Evolutionary conservation across 495 filamentous ascomycete genomes (phyloP).

Genomic region (Lophiostoma macrostomum): DNA sequence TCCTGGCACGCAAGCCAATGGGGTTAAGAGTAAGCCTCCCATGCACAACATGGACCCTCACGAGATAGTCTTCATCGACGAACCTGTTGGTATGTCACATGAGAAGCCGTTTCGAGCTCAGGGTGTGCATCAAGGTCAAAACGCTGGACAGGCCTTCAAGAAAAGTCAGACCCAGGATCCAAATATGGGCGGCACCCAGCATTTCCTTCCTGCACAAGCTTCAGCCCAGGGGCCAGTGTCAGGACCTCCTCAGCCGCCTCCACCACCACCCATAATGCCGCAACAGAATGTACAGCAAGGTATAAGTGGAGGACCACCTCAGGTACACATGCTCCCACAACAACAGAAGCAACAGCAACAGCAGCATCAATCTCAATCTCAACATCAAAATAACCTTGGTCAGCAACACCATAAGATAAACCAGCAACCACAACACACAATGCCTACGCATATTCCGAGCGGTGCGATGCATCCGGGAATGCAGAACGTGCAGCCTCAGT

Average conservation of each 20-base stretch:
- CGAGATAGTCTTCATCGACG: neutral
- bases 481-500: neutral
- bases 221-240: neutral
- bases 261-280: neutral
- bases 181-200: neutral
- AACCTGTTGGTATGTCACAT: too few relatives aligned
- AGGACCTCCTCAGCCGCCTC: neutral
- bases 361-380: neutral
- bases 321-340: neutral
- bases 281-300: too few relatives aligned
- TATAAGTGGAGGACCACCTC: neutral
- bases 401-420: too few relatives aligned
- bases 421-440: too few relatives aligned
- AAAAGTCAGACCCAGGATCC: too few relatives aligned
- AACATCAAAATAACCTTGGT: neutral
- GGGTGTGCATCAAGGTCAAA: too few relatives aligned
- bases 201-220: too few relatives aligned
- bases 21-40: too few relatives aligned
- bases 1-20: neutral
- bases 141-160: too few relatives aligned
- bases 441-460: neutral
- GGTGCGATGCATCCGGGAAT: neutral
- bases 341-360: neutral
- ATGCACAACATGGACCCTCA: neutral
- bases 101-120: too few relatives aligned